Base-by-base conservation (phyloP, 2,329 filamentous ascomycete species). In the Metarhizium sp. region DNA sequence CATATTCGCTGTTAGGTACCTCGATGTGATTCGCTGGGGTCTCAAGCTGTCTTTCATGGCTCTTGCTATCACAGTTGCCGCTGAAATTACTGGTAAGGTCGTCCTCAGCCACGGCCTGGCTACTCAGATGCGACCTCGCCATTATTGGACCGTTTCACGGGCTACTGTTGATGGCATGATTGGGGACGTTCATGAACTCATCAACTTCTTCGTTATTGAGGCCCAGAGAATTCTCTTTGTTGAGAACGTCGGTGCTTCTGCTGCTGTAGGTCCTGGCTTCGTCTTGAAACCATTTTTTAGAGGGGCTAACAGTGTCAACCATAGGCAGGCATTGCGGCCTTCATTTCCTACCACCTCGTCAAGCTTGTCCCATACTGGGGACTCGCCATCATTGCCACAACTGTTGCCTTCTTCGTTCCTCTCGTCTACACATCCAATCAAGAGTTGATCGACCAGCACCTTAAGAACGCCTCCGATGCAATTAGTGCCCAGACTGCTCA, bases 181-280 rank as follows among this genome's bases (percentile, higher is more conserved):
- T 62, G 81, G 81, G 55, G 85, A 87, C 60, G 73, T 84, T 45
- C 80, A 86, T 64, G 84, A 87, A 71, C 77, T 88, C 57, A 69
- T 85, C 72, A 88, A 88, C 77, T 88, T 88, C 70, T 84, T 87
- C 63, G 76, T 86, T 58, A 86, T 88, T 56, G 85, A 88, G 73
- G 74, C 78, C 52, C 85, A 88, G 74, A 79, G 84, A 59, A 80
- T 88, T 61, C 65, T 87, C 55, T 88, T 84, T 61, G 84, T 78
- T 47, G 85, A 88, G 77, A 88, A 87, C 62, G 69, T 87, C 56
- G 70, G 73, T 59, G 78, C 75, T 55, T 87, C 85, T 25, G 70
- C 73, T 63, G 77, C 75, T 61, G 84, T 86, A 76, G 70, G 83
- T 74, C 11, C 45, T 50, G 34, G 43, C 20, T 25, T 42, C 6